Evolutionary conservation across 148 eudicot genomes (phyloP).

Genomic region (Drosera capensis): DNA sequence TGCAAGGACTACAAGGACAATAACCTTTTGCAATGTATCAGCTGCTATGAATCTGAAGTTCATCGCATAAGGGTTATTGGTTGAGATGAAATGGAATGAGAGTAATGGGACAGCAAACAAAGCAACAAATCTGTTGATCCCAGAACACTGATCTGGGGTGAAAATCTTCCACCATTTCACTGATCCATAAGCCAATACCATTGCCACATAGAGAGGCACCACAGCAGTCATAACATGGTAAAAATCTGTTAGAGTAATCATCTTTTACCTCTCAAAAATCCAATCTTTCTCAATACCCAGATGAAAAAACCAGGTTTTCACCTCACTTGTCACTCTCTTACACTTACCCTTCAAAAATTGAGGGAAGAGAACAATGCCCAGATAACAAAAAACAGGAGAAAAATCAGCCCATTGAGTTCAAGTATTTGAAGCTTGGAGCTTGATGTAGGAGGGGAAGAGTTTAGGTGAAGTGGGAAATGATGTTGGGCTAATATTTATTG

Average conservation of each 20-base stretch:
- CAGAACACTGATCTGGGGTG: constrained; percentile 76
- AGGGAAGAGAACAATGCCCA: background rate
- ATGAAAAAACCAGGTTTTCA: no score
- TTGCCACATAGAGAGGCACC: constrained; percentile 78
- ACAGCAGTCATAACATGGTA: constrained; percentile 74
- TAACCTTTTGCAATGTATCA: constrained; percentile 60
- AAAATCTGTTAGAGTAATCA: constrained; percentile 48
- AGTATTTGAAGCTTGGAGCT: background rate
- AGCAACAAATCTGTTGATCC: constrained; percentile 75
- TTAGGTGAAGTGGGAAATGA: constrained; percentile 4
- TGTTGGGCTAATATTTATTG: constrained; percentile 28
- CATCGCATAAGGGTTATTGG: constrained; percentile 68
- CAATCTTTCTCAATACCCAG: background rate
- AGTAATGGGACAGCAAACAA: constrained; percentile 71
- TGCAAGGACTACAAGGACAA: constrained; percentile 34
- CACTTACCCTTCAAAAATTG: no score
- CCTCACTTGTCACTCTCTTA: no score
- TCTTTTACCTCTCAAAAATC: constrained; percentile 5
- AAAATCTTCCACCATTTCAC: constrained; percentile 95
- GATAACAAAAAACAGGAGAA: background rate
- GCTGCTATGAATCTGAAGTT: constrained; percentile 75
- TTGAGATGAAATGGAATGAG: constrained; percentile 71
- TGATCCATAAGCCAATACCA: constrained; percentile 81
- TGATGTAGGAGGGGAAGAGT: constrained; percentile 4
- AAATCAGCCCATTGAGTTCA: background rate